Conservation (phyloP, 371 early-diverging fungal genomes). For the Nematocida parisii region DNA sequence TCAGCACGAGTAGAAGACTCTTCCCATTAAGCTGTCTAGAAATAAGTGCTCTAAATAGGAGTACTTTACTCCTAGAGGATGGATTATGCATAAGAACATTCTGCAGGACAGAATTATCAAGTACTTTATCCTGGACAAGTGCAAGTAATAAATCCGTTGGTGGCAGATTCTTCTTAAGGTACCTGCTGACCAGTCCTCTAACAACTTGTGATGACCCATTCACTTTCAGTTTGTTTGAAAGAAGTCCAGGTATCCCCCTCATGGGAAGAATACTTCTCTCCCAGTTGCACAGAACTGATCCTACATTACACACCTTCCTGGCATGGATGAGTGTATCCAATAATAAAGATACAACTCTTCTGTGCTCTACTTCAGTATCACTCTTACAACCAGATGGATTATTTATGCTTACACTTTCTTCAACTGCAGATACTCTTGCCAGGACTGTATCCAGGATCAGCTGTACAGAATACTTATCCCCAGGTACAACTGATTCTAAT, state of each 20-base stretch:
- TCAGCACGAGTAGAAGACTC: background rate
- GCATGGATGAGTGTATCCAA: background rate
- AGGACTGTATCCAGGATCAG: slow-evolving; percentile 6
- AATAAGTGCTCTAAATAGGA: background rate
- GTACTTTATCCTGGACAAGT: background rate
- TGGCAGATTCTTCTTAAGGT: slow-evolving; percentile 24
- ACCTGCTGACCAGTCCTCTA: background rate
- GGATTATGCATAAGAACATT: slow-evolving; percentile 16
- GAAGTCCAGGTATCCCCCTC: background rate
- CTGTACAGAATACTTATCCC: background rate
- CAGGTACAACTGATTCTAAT: background rate
- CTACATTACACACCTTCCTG: background rate
- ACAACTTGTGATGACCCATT: background rate
- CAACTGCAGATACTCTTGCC: background rate
- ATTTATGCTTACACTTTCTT: background rate
- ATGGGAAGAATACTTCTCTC: slow-evolving; percentile 17
- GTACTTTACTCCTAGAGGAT: slow-evolving; percentile 4
- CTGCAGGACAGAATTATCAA: background rate
- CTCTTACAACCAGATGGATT: background rate
- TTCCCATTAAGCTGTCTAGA: background rate
- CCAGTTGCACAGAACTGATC: slow-evolving; percentile 1
- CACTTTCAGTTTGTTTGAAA: background rate
- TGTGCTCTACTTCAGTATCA: background rate
- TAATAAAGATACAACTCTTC: background rate
- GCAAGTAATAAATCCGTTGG: background rate